Evolutionary conservation across 257 asterid genomes (phyloP), one percentile per base, ranked within the genome.

Genomic region (Solanum microdontum): DNA sequence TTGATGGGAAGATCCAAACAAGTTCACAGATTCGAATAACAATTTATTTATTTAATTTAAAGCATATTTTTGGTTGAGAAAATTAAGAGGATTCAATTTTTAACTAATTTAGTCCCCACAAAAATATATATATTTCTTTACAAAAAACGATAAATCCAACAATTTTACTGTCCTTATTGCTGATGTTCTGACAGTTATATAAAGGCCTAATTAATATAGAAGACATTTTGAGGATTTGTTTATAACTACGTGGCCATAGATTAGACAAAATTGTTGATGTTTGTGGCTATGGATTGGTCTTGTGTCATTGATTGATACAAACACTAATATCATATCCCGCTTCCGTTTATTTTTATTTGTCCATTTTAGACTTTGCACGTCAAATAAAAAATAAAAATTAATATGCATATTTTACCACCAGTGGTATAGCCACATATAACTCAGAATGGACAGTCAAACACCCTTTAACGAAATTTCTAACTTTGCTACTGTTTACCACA

Each of bases 361-460:
- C 2, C 66, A 58, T 21, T 7, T 58, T 19, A 21, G 4, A 58
- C 2, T 58, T 58, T 58, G 2, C 26, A 58, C 2, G 12, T 21
- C 0, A 19, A 0, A 7, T 58, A 58, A 58, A 8, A 55, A 1
- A 55, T 0, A 55, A 55, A 0, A 7, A 19, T 55, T 19, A 55
- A 19, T 55, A 55, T 19, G 11, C 66, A 7, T 55, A 55, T 19
- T 55, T 55, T 55, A 55, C 1, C 11, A 19, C 2, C 4, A 55
- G n/a, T 55, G 4, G n/a, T 6, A 17, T 55, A 17, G 62, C 62
- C 10, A 55, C 10, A 6, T 55, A 17, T 55, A 55, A 8, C 10
- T 17, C n/a, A 6, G n/a, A 4, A 0, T 55, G 1, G n/a, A 55
- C 10, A 14, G 21, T 2, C 0, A 55, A 55, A 55, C 0, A 55